Conservation (phyloP, 805 yeast genomes). For the Starmerella sp. region DNA sequence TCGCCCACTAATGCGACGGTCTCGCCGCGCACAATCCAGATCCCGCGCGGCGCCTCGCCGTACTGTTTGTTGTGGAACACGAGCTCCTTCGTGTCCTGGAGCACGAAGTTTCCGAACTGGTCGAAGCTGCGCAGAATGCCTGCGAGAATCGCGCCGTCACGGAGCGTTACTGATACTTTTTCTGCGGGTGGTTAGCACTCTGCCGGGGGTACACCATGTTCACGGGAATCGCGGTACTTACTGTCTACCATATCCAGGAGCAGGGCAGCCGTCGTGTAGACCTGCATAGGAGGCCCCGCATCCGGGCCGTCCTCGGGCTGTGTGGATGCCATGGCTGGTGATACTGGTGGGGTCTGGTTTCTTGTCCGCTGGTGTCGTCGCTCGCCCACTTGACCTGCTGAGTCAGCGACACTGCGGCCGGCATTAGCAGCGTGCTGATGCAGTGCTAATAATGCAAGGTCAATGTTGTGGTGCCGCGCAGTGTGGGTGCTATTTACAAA, state of each 20-base stretch:
- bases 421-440: too few species aligned
- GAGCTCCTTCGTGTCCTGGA: conserved; percentile 85
- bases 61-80: conserved; percentile 44
- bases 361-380: background rate
- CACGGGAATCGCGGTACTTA: background rate
- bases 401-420: background rate
- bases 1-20: conserved; percentile 91
- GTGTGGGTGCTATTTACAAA: too few species aligned
- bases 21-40: conserved; percentile 87
- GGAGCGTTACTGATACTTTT: conserved; percentile 67
- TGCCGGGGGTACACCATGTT: background rate
- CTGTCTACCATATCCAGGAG: conserved; percentile 32
- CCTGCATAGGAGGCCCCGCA: conserved; percentile 32
- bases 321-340: background rate
- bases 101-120: conserved; percentile 79
- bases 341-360: too few species aligned
- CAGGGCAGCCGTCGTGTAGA: conserved; percentile 36
- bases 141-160: conserved; percentile 80
- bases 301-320: conserved; percentile 6
- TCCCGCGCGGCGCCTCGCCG: conserved; percentile 70
- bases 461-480: too few species aligned
- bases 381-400: background rate
- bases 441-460: too few species aligned
- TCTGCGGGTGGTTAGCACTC: conserved; percentile 8
- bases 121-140: conserved; percentile 93